A percentile compares a stretch with the other conserved stretches of the same genome.
Evolutionary conservation across 495 filamentous ascomycete genomes (phyloP).

Genomic region (Aspergillus nidulans): DNA sequence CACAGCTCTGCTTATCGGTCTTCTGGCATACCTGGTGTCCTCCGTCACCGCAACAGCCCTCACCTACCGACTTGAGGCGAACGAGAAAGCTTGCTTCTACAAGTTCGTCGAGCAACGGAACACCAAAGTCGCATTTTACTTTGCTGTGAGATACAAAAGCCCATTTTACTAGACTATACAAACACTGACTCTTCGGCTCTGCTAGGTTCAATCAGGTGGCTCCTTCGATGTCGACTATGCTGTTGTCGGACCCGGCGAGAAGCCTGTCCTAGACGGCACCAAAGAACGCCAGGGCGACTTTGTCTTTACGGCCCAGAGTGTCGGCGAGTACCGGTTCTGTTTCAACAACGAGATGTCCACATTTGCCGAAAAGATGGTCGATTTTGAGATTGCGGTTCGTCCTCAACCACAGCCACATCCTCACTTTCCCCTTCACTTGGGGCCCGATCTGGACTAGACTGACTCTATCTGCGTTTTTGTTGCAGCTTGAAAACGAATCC

Average conservation of each 20-base stretch:
- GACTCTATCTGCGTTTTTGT: not conserved
- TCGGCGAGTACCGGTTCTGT: slow-evolving; percentile 96
- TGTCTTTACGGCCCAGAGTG: slow-evolving; percentile 89
- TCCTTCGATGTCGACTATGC: slow-evolving; percentile 94
- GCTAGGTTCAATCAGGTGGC: slow-evolving; percentile 89
- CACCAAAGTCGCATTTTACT: slow-evolving; percentile 96
- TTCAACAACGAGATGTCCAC: slow-evolving; percentile 99
- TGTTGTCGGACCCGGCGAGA: slow-evolving; percentile 77
- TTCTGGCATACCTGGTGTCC: slow-evolving; percentile 64
- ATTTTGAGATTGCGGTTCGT: slow-evolving; percentile 94
- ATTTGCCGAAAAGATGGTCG: slow-evolving; percentile 95
- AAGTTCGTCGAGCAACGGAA: slow-evolving; percentile 61
- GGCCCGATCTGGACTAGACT: no score
- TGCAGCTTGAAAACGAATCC: slow-evolving; percentile 90
- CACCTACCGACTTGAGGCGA: slow-evolving; percentile 84
- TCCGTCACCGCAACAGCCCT: slow-evolving; percentile 73
- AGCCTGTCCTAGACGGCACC: slow-evolving; percentile 76
- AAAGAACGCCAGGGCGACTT: slow-evolving; percentile 98
- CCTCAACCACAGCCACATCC: no score
- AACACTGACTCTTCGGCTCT: not conserved
- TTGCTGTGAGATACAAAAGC: slow-evolving; percentile 67
- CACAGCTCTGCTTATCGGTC: slow-evolving; percentile 40
- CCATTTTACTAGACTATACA: not conserved
- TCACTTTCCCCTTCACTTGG: not conserved
- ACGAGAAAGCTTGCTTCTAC: slow-evolving; percentile 97